Conservation (phyloP, 768 basidiomycete species). For the Rhizopogon rudus region DNA sequence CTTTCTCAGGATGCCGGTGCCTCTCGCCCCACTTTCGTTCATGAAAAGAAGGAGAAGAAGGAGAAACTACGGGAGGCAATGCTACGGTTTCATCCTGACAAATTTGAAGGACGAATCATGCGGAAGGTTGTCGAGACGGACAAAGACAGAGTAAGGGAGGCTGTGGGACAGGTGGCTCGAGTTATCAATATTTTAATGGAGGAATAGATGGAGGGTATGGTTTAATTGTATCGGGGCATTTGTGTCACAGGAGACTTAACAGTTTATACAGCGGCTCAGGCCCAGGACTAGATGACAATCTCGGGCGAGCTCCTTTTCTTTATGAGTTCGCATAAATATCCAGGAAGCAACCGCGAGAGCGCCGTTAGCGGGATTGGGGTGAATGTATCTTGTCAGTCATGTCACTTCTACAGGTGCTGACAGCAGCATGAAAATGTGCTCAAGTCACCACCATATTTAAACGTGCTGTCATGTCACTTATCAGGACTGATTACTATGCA, state of each 20-base stretch:
- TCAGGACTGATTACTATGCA: no score
- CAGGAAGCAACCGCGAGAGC: no score
- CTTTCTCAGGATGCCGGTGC: neutral
- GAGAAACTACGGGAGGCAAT: slow-evolving; percentile 65
- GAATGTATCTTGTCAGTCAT: no score
- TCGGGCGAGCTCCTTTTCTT: neutral
- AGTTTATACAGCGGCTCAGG: neutral
- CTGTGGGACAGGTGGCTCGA: slow-evolving; percentile 58
- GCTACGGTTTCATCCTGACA: slow-evolving; percentile 76
- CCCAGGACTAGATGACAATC: neutral
- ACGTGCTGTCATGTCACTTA: neutral
- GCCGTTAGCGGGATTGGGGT: no score
- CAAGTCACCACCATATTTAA: neutral
- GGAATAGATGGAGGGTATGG: neutral
- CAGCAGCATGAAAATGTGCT: no score
- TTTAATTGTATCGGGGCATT: neutral
- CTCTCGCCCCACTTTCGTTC: slow-evolving; percentile 15
- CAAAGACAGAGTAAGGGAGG: slow-evolving; percentile 47
- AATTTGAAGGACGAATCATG: slow-evolving; percentile 75
- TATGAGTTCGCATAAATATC: no score
- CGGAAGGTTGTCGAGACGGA: slow-evolving; percentile 42
- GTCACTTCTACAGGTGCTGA: no score
- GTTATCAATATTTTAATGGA: slow-evolving; percentile 54
- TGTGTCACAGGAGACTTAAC: neutral
- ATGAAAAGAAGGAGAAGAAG: slow-evolving; percentile 43